These are phyloP conservation scores for Fusarium equiseti DNA, from an alignment of 2,329 filamentous ascomycete genomes.

Conservation along the genomic window DNA sequence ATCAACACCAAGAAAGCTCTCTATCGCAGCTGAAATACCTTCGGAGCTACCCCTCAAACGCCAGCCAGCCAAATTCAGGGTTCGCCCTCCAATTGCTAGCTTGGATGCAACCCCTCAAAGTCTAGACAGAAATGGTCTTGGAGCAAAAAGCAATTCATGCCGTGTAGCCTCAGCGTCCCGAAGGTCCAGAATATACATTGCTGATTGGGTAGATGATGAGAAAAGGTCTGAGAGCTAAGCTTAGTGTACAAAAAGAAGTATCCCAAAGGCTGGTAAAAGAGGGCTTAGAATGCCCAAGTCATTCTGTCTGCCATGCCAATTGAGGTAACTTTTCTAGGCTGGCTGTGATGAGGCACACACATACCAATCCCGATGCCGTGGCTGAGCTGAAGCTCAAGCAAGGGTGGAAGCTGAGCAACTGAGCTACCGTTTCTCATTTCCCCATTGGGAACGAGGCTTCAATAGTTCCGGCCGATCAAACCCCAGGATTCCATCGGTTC, in stretches of 20 bases:
- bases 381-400: slow-evolving; percentile 14
- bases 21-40: background rate
- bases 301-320: background rate
- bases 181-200: slow-evolving; percentile 4
- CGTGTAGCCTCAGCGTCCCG: background rate
- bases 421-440: slow-evolving; percentile 6
- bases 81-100: background rate
- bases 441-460: slow-evolving; percentile 8
- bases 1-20: background rate
- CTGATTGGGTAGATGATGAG: background rate
- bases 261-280: background rate
- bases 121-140: background rate
- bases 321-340: background rate
- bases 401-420: slow-evolving; percentile 1
- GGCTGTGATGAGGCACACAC: background rate
- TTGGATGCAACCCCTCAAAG: background rate
- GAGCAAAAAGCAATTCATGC: slow-evolving; percentile 14
- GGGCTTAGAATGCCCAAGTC: background rate
- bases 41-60: slow-evolving; percentile 18
- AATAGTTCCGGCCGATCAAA: slow-evolving; percentile 23
- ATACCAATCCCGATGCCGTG: slow-evolving; percentile 1
- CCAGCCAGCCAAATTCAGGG: slow-evolving; percentile 2
- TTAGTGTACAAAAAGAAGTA: background rate
- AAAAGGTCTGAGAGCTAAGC: background rate
- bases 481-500: slow-evolving; percentile 18